phyloP scores from a whole-genome alignment of 257 asterid species.

The Fraxinus anomala region DNA sequence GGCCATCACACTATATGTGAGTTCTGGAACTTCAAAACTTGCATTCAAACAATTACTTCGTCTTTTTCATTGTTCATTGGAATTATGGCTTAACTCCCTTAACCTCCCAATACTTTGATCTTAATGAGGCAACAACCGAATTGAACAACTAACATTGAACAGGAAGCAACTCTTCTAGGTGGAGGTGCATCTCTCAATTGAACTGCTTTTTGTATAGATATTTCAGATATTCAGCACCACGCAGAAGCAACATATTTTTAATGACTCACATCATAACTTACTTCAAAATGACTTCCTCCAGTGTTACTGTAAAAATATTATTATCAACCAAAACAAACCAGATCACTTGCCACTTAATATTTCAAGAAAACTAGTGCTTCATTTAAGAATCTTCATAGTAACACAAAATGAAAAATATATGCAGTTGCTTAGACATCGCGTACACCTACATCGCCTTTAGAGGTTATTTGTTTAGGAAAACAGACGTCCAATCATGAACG shows the following conservation, averaged over 20 bases:
- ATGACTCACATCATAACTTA: neutral
- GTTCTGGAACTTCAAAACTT: neutral
- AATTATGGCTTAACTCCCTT: neutral
- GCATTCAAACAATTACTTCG: neutral
- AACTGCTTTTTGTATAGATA: neutral
- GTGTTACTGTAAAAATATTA: no score
- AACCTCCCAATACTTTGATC: neutral
- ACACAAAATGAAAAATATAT: no score
- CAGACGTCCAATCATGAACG: no score
- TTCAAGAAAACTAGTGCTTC: no score
- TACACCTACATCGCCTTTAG: no score
- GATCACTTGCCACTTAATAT: no score
- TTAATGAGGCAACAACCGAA: neutral
- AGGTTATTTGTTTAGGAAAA: no score
- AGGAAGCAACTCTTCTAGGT: neutral
- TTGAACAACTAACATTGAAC: neutral
- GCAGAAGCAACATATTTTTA: neutral
- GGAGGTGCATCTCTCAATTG: neutral
- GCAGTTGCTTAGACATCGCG: no score
- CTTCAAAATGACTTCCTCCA: neutral
- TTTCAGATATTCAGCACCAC: neutral
- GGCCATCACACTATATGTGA: neutral
- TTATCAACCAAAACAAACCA: no score
- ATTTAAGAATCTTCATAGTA: no score
- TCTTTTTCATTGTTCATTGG: neutral